Evolutionary conservation across 2,329 filamentous ascomycete genomes (phyloP).

Genomic region (Fusarium guadeloupense): DNA sequence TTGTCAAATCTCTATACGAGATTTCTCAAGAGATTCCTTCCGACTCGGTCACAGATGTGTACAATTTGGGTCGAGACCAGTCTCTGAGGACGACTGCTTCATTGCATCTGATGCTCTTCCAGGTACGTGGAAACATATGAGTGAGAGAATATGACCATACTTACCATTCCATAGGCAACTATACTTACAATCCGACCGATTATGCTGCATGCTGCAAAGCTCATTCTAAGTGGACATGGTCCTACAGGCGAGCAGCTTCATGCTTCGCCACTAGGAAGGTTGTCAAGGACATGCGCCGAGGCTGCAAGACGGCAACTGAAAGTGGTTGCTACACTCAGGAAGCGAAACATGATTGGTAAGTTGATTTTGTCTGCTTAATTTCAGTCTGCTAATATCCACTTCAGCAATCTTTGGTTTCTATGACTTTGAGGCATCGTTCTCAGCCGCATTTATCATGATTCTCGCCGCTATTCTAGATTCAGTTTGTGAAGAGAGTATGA

Average conservation of each 20-base stretch:
- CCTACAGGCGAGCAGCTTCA: constrained; percentile 36
- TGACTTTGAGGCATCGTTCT: constrained; percentile 42
- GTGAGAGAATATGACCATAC: fast-evolving
- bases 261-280: constrained; percentile 40
- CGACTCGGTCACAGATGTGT: constrained; percentile 37
- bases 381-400: not conserved
- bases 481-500: constrained; percentile 37
- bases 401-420: constrained; percentile 42
- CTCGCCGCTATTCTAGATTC: constrained; percentile 41
- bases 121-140: constrained; percentile 24
- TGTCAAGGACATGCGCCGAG: constrained; percentile 44
- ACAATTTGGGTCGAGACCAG: constrained; percentile 40
- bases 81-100: constrained; percentile 46
- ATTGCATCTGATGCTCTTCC: constrained; percentile 47
- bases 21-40: constrained; percentile 42
- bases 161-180: constrained; percentile 38
- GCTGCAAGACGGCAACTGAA: constrained; percentile 43
- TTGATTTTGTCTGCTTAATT: fast-evolving
- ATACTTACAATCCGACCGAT: constrained; percentile 45
- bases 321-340: constrained; percentile 43
- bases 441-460: constrained; percentile 43
- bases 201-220: constrained; percentile 44
- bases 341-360: constrained; percentile 44
- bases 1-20: constrained; percentile 42
- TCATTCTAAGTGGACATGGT: constrained; percentile 39